A percentile compares a stretch with the other conserved stretches of the same genome.
These are phyloP conservation scores for Nasturtium officinale DNA, from an alignment of 345 rosid genomes.

Conservation along the genomic window DNA sequence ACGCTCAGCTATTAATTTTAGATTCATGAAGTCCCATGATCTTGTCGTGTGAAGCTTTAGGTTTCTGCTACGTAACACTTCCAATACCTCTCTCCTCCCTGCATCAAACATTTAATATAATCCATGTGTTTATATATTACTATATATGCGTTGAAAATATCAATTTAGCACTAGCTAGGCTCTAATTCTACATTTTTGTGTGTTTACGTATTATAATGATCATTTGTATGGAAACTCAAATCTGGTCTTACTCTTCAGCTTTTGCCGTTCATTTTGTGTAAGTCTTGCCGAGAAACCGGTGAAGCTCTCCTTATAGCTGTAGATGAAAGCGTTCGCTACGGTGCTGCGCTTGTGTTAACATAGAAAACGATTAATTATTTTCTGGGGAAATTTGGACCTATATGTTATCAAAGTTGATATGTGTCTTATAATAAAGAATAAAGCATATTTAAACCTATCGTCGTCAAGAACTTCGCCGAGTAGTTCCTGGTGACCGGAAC, in stretches of 20 bases:
- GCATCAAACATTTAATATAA: not conserved
- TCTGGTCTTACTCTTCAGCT: conserved; percentile 25
- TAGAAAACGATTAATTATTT: not conserved
- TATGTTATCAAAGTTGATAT: not conserved
- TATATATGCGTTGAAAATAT: not conserved
- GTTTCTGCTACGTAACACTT: conserved; percentile 27
- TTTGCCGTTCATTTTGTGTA: conserved; percentile 28
- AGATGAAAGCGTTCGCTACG: conserved; percentile 21
- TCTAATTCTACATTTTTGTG: not conserved
- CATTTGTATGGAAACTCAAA: not conserved
- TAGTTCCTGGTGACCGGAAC: conserved; percentile 36
- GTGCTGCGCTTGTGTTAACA: conserved; percentile 17
- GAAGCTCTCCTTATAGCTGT: conserved; percentile 33
- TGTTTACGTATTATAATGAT: not conserved
- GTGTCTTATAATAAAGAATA: not conserved
- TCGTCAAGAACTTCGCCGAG: conserved; percentile 28
- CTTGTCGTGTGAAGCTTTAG: conserved; percentile 39
- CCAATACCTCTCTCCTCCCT: conserved; percentile 30
- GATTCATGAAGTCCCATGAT: conserved; percentile 41
- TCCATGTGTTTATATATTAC: too few species aligned
- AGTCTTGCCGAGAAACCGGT: conserved; percentile 35
- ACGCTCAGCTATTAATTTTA: conserved; percentile 14
- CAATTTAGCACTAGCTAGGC: not conserved
- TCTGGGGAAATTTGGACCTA: not conserved
- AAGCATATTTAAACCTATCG: conserved; percentile 25